Evolutionary conservation across 83 land plant species (phyloP), one percentile per base, ranked within the genome.

Genomic region (Isoetes engelmannii): DNA sequence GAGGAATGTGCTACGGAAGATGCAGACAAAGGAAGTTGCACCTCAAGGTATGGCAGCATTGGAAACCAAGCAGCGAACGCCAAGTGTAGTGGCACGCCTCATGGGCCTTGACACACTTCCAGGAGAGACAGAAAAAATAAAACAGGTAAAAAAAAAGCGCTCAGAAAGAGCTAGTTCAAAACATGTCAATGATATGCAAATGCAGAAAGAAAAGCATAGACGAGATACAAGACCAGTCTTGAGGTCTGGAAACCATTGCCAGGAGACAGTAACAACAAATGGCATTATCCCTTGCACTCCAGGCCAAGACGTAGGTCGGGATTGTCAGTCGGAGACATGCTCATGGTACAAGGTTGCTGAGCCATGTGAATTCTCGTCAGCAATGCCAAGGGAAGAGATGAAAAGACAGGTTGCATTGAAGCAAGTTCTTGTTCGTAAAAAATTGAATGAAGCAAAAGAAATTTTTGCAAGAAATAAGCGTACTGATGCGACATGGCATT

Each of bases 81-180:
- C 67, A 41, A 64, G 41, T 41, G 47, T 64, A 7, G 67, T 64
- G 13, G 67, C 67, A 8, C 67, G 67, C 13, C 67, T 64, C 49
- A 64, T 64, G 67, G 67, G 67, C 13, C 47, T 64, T 21, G 67
- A 64, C 47, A 64, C 67, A 0, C 47, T 64, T 44, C 67, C 67
- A 7, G 9, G 9, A 9, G 67, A 64, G 47, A 41, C 67, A 64
- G 17, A 1, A 44, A 18, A 44, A 41, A 41, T 3, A 9, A 64
- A 41, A 41, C 67, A 64, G 47, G 15, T 47, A 9, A 64, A 44
- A 41, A 64, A 37, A 7, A 64, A 3, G 47, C 42, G 12, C 1
- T 20, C 18, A 12, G 62, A 59, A 12, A 12, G 17, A 51, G 55
- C 3, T 12, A 51, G 15, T 51, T 3, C 55, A 51, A 51, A 51